Percentiles rank a stretch among this genome's conserved stretches.
These are phyloP conservation scores for Pythium dissimile DNA, from an alignment of 352 stramenopile genomes.

Conservation along the genomic window DNA sequence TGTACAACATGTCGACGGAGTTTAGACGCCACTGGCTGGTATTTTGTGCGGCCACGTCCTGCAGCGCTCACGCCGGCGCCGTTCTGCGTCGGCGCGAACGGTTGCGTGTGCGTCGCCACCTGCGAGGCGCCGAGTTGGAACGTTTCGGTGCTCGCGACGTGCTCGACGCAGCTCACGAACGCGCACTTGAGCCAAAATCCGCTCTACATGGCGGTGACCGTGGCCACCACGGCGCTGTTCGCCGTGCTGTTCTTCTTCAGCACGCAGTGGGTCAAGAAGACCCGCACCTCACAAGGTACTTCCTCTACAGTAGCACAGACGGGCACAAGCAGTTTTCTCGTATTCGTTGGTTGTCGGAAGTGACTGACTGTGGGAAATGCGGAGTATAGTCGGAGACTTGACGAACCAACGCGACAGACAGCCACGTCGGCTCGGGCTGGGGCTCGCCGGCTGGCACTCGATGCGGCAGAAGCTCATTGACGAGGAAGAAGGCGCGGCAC, in stretches of 20 bases:
- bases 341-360: no score
- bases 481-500: neutral
- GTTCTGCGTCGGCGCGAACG: slow-evolving; percentile 36
- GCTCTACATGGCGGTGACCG: slow-evolving; percentile 9
- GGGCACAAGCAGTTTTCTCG: no score
- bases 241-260: slow-evolving; percentile 12
- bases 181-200: neutral
- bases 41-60: neutral
- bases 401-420: neutral
- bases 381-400: neutral
- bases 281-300: no score
- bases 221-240: neutral
- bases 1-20: slow-evolving; percentile 30
- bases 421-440: neutral
- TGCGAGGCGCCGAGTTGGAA: slow-evolving; percentile 41
- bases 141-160: slow-evolving; percentile 32
- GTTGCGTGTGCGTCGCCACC: slow-evolving; percentile 49
- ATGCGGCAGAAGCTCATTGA: slow-evolving; percentile 19
- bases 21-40: slow-evolving; percentile 26
- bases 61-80: slow-evolving; percentile 33
- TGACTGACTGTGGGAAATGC: no score
- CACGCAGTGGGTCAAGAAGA: neutral
- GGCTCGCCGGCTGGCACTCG: slow-evolving; percentile 3
- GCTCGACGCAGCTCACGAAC: neutral
- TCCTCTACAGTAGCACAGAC: no score